phyloP scores from a whole-genome alignment of 2,329 filamentous ascomycete species.

The Fragosphaeria purpurea region DNA sequence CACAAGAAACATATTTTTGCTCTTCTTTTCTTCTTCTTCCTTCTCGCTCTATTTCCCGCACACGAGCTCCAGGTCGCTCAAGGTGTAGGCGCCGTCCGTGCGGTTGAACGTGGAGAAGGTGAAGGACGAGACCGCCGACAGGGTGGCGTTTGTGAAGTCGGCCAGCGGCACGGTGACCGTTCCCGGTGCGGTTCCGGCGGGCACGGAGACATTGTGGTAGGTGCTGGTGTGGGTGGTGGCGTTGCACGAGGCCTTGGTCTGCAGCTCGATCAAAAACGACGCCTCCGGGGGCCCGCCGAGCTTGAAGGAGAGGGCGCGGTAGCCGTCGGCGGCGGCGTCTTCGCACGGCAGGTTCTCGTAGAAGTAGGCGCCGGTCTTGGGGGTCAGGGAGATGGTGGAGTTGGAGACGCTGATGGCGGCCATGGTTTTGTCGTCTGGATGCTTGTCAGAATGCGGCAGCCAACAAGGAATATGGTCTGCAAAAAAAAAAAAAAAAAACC shows the following conservation, averaged over 20 bases:
- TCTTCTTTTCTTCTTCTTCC: neutral
- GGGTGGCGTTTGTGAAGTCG: conserved; percentile 36
- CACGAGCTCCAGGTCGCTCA: conserved; percentile 11
- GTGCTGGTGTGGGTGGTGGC: conserved; percentile 25
- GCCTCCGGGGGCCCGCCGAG: conserved; percentile 29
- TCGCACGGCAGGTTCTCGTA: conserved; percentile 43
- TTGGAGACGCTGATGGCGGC: conserved; percentile 27
- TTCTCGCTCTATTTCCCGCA: conserved; percentile 1
- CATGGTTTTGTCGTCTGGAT: conserved; percentile 39
- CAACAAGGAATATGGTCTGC: neutral
- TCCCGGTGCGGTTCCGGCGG: neutral
- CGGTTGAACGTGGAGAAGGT: conserved; percentile 10
- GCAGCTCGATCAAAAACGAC: conserved; percentile 10
- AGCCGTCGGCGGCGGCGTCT: conserved; percentile 32
- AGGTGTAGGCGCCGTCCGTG: conserved; percentile 5
- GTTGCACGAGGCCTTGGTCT: conserved; percentile 10
- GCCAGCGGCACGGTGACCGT: conserved; percentile 9
- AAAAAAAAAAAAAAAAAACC: too few relatives aligned
- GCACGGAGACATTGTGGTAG: conserved; percentile 9
- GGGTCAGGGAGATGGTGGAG: conserved; percentile 39
- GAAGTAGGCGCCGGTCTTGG: conserved; percentile 38
- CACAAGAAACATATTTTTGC: neutral
- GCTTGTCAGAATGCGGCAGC: too few relatives aligned
- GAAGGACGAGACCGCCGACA: conserved; percentile 7
- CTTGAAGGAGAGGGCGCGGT: conserved; percentile 36